Conservation (phyloP, 2,329 filamentous ascomycete species). For the Fusarium hostae region DNA sequence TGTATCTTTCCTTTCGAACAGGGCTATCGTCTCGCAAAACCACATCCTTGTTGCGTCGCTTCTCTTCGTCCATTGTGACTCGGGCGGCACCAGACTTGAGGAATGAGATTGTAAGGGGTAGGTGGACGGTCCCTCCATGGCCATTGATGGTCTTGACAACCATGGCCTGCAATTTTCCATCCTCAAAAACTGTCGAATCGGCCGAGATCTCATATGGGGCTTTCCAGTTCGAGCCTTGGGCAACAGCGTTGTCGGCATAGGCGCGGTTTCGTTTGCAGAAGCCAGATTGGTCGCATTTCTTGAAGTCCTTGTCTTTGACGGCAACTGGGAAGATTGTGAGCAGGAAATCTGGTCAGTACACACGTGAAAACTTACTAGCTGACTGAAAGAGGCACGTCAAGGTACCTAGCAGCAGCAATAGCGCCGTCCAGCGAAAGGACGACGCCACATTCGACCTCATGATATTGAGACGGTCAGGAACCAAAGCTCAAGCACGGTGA, state of each 20-base stretch:
- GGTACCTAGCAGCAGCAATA: slow-evolving; percentile 68
- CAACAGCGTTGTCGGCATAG: slow-evolving; percentile 81
- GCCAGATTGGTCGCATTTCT: slow-evolving; percentile 93
- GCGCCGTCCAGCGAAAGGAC: slow-evolving; percentile 73
- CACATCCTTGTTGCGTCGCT: slow-evolving; percentile 87
- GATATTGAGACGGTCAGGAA: slow-evolving; percentile 40
- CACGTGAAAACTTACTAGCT: slow-evolving; percentile 63
- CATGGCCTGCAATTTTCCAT: slow-evolving; percentile 81
- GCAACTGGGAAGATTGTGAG: slow-evolving; percentile 63
- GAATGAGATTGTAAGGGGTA: slow-evolving; percentile 89
- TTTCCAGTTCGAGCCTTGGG: slow-evolving; percentile 74
- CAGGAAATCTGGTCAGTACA: neutral
- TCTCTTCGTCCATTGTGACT: slow-evolving; percentile 91
- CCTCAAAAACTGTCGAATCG: slow-evolving; percentile 77
- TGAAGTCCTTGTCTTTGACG: slow-evolving; percentile 98
- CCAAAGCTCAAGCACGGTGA: slow-evolving; percentile 12
- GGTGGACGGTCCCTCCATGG: slow-evolving; percentile 72
- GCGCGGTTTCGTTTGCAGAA: slow-evolving; percentile 97
- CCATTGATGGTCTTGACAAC: slow-evolving; percentile 82
- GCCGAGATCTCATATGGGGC: slow-evolving; percentile 83
- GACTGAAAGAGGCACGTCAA: slow-evolving; percentile 71
- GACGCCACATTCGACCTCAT: slow-evolving; percentile 64
- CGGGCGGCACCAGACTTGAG: slow-evolving; percentile 89
- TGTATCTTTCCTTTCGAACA: slow-evolving; percentile 91
- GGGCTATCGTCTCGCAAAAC: slow-evolving; percentile 86